Base-by-base conservation (phyloP, 176 grass and related monocot genomes). In the Oryza officinalis region DNA sequence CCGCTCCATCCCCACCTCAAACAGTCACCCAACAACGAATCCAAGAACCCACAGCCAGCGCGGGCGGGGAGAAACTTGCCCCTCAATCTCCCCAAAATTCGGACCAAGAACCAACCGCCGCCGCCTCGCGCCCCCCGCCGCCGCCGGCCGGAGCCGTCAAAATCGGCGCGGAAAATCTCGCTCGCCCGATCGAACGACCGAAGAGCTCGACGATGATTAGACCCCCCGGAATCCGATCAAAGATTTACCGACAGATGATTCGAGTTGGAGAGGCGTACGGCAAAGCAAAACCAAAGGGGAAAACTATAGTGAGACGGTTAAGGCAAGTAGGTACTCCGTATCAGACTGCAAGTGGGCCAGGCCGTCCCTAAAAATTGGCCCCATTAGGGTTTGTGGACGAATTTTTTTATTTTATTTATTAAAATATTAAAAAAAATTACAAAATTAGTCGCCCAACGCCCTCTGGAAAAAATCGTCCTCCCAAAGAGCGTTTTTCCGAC, bases 1-100 rank as follows among this genome's bases (percentile, higher is more conserved):
- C 63, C 63, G 85, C 74, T 88, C 91, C 88, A 93, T 93, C 43
- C 73, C 27, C 67, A 40, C 47, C 47, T 7, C 25, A 64, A 78
- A 15, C 47, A 28, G 23, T 45, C 10, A 30, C 27, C 10, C 49
- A 40, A 75, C 38, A 18, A 54, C 6, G 52, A 59, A 59, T 50
- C 47, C 13, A 70, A 80, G 32, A 60, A 35, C 33, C 33, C 33
- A 35, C 33, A 35, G 33, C 33, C 33, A 35, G 5, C 33, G 33
- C 33, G 33, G 33, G 33, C 33, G 33, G 5, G 33, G 33, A 35
- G 33, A 35, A 35, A 35, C 33, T 5, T 35, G 6, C 33, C 33
- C 33, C 33, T 35, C 33, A 35, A 35, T 45, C 26, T 60, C 70
- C 37, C 6, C 22, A 37, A 9, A 67, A 89, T n/a, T 41, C 7